Conservation (phyloP, 2,329 filamentous ascomycete genomes). For the Trichoderma citrinoviride region DNA sequence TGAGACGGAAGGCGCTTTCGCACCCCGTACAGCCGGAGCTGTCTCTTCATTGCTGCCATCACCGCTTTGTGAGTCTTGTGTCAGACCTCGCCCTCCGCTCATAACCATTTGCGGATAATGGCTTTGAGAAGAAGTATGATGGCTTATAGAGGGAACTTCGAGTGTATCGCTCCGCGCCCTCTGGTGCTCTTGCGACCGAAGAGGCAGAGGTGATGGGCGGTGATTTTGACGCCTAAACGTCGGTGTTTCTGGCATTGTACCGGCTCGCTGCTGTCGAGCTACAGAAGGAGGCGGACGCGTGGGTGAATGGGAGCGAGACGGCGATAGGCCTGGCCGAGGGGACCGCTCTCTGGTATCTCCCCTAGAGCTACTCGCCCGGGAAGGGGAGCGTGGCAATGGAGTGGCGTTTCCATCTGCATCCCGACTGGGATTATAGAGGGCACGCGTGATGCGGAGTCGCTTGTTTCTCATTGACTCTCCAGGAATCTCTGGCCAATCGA, state of each 20-base stretch:
- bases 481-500: conserved; percentile 55
- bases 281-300: neutral
- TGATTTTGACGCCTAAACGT: neutral
- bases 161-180: conserved; percentile 23
- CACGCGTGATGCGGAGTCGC: conserved; percentile 38
- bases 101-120: neutral
- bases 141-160: conserved; percentile 21
- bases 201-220: neutral
- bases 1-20: neutral
- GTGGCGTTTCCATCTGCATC: conserved; percentile 35
- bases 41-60: neutral
- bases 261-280: conserved; percentile 18
- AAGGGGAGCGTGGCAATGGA: conserved; percentile 29
- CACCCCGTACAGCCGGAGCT: neutral
- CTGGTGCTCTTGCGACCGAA: conserved; percentile 9
- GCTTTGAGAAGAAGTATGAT: neutral
- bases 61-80: neutral
- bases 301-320: neutral
- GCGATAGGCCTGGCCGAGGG: neutral
- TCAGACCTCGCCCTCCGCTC: neutral
- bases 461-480: conserved; percentile 41
- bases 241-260: conserved; percentile 6
- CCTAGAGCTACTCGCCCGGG: conserved; percentile 41
- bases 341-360: neutral
- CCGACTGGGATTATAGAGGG: conserved; percentile 39